Percentiles rank a stretch among this genome's conserved stretches.
These are phyloP conservation scores for Bipolaris bicolor DNA, from an alignment of 2,329 filamentous ascomycete genomes.

Conservation along the genomic window DNA sequence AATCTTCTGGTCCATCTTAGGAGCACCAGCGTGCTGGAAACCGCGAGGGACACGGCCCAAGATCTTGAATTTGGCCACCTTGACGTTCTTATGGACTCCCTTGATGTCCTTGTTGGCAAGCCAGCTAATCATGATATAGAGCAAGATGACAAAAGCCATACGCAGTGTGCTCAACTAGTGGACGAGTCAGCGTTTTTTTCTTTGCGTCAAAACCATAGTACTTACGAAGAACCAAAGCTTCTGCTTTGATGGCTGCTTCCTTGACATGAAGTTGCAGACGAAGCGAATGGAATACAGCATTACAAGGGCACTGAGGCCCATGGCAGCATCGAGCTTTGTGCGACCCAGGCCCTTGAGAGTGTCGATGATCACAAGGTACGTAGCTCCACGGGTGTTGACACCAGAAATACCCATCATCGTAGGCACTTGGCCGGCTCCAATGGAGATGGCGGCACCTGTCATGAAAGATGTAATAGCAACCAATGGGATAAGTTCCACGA, in stretches of 20 bases:
- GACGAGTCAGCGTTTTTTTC: constrained; percentile 53
- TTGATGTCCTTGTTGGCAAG: constrained; percentile 70
- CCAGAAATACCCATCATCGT: constrained; percentile 78
- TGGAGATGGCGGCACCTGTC: constrained; percentile 93
- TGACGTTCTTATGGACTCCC: constrained; percentile 50
- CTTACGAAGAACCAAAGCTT: constrained; percentile 80
- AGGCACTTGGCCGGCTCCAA: constrained; percentile 82
- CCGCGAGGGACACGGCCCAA: constrained; percentile 31
- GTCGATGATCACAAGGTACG: constrained; percentile 86
- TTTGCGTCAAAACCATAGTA: neutral
- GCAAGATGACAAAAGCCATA: constrained; percentile 86
- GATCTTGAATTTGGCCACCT: constrained; percentile 72
- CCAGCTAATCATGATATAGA: constrained; percentile 92
- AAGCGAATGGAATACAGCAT: constrained; percentile 67
- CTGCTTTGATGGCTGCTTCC: constrained; percentile 72
- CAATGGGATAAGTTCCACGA: constrained; percentile 92
- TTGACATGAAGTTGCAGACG: constrained; percentile 59
- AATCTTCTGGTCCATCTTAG: constrained; percentile 69
- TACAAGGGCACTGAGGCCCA: constrained; percentile 80
- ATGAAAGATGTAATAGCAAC: constrained; percentile 94
- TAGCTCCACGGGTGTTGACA: constrained; percentile 76
- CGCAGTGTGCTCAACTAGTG: constrained; percentile 93
- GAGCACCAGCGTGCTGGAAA: constrained; percentile 79
- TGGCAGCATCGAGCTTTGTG: constrained; percentile 77
- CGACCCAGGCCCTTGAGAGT: constrained; percentile 74